These are phyloP conservation scores for Solanum bulbocastanum DNA, from an alignment of 257 asterid species.

Conservation along the genomic window DNA sequence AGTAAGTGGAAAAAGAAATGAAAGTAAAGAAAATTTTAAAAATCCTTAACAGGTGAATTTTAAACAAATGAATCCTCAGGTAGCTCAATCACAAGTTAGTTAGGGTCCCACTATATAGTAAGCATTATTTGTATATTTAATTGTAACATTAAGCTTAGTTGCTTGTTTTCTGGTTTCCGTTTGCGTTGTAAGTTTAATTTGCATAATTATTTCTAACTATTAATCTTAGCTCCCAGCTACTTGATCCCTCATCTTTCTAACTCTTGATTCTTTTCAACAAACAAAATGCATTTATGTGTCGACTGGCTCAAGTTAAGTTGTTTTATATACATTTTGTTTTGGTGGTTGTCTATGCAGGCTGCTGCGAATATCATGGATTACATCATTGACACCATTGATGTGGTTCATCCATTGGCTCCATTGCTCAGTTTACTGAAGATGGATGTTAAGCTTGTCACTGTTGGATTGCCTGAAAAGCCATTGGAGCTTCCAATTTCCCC, in stretches of 20 bases:
- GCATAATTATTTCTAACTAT: background rate
- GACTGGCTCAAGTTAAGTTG: background rate
- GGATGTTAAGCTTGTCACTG: slow-evolving; percentile 51
- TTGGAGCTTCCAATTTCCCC: slow-evolving; percentile 54
- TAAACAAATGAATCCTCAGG: background rate
- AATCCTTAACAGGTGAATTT: background rate
- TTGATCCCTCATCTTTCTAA: background rate
- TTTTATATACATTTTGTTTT: background rate
- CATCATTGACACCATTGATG: slow-evolving; percentile 44
- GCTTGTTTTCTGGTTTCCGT: background rate
- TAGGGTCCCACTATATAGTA: background rate
- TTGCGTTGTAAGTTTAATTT: background rate
- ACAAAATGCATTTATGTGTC: background rate
- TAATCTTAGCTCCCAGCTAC: background rate
- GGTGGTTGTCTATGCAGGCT: slow-evolving; percentile 22
- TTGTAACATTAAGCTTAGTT: background rate
- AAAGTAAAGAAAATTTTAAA: background rate
- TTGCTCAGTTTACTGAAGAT: slow-evolving; percentile 39
- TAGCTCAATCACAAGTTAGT: background rate
- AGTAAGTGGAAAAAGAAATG: slow-evolving; percentile 9
- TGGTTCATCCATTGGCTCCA: slow-evolving; percentile 42
- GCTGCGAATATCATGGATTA: slow-evolving; percentile 48
- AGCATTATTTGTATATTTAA: background rate
- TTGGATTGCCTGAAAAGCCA: slow-evolving; percentile 52
- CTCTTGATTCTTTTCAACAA: background rate